Conservation (phyloP, 2,329 filamentous ascomycete genomes). For the Penicillium sp. region DNA sequence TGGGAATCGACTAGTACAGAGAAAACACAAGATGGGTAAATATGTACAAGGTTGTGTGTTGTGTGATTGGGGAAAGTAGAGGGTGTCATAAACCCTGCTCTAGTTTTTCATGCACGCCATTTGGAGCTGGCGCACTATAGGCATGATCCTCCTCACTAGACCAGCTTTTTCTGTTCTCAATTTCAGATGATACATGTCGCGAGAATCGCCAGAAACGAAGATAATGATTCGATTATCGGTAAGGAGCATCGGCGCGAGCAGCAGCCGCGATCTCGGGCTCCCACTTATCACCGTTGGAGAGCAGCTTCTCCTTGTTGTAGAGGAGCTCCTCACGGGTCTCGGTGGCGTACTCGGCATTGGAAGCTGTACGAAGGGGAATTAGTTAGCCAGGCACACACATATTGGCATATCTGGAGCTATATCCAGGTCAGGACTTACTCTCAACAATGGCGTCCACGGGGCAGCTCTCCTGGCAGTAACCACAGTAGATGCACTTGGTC, state of each 20-base stretch:
- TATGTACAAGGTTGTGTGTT: constrained; percentile 33
- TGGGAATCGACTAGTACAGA: constrained; percentile 33
- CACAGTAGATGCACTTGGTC: constrained; percentile 99
- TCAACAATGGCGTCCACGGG: constrained; percentile 93
- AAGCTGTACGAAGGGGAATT: constrained; percentile 44
- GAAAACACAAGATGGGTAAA: constrained; percentile 26
- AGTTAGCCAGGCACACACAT: constrained; percentile 6
- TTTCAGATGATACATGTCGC: background rate
- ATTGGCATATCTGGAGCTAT: background rate
- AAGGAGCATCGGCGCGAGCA: constrained; percentile 90
- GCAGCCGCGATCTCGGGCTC: constrained; percentile 93
- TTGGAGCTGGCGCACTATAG: constrained; percentile 5
- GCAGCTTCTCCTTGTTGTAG: constrained; percentile 96
- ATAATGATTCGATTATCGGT: constrained; percentile 60
- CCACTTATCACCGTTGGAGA: constrained; percentile 93
- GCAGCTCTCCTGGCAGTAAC: constrained; percentile 98
- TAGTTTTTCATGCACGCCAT: constrained; percentile 19
- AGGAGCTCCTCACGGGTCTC: constrained; percentile 87
- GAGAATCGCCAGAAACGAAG: background rate
- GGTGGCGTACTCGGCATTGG: constrained; percentile 73
- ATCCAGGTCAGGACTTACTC: constrained; percentile 47
- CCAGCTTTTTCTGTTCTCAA: constrained; percentile 5
- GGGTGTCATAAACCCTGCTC: constrained; percentile 15
- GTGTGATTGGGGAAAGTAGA: constrained; percentile 11
- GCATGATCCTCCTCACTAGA: constrained; percentile 6